Base-by-base conservation (phyloP, 164 flowering plant species). In the Amborella trichopoda region DNA sequence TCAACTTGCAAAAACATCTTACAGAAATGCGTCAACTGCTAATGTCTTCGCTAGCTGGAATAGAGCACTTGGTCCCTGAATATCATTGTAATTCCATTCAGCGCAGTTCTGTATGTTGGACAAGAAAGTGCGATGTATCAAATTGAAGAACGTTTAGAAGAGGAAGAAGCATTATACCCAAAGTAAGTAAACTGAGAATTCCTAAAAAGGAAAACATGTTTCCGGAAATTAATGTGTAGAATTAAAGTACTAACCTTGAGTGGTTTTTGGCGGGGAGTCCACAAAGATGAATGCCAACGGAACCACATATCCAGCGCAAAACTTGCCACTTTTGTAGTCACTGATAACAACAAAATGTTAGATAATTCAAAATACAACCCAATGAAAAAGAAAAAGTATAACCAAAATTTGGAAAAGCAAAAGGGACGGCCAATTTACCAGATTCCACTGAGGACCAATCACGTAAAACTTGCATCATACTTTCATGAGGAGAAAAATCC, bases 271-370 rank as follows among this genome's bases (percentile, higher is more conserved):
- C 40, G 34, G 46, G 48, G 24, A 23, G 22, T 64, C 99, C 99
- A 93, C 72, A 85, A 53, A 45, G 66, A 73, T 18, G 72, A 70
- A 67, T 93, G 99, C 99, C 99, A 93, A 43, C 60, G 69, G 45
- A 66, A 76, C 99, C 95, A 88, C 84, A 93, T 72, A 47, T 88
- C 99, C 56, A 77, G 77, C 50, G 69, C 62, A 58, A 66, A 79
- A 61, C 80, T 66, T 6, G 80, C 56, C 21, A 81, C 42, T 46
- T 68, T 80, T 30, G 37, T 46, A 50, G 49, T 41, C 45, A 39
- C 96, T 83, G 81, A 23, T 58, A 46, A 18, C 53, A 20, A 50
- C 14, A 46, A 18, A 30, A 47, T 32, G 20, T 39, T 18, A 4
- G 33, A 43, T 13, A 18, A 52, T 5, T 44, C 11, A 40, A 10